Conservation (phyloP, 345 rosid genomes). For the Zanthoxylum bungeanum region DNA sequence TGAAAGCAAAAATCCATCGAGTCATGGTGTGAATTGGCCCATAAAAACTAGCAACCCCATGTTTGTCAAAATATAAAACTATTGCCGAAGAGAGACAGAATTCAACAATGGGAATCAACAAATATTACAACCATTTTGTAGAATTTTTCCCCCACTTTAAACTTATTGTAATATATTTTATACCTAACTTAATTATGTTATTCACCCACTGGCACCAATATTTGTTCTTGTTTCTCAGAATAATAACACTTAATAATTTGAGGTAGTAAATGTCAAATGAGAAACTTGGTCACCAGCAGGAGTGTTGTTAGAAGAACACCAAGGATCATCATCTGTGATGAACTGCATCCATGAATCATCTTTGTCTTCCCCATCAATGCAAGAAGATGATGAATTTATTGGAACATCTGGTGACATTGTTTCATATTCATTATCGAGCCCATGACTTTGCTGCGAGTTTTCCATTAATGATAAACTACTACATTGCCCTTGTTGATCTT, state of each 20-base stretch:
- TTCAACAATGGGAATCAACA: neutral
- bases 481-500: slow-evolving; percentile 58
- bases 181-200: neutral
- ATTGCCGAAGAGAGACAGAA: slow-evolving; percentile 1
- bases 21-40: neutral
- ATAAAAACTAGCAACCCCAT: neutral
- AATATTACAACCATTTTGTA: neutral
- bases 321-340: slow-evolving; percentile 88
- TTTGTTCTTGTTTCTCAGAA: neutral
- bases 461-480: slow-evolving; percentile 48
- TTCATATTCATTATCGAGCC: slow-evolving; percentile 37
- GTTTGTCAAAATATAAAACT: neutral
- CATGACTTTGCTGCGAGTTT: slow-evolving; percentile 21
- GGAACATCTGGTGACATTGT: slow-evolving; percentile 79
- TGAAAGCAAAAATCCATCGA: slow-evolving; percentile 1
- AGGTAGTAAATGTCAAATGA: slow-evolving; percentile 18
- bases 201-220: slow-evolving; percentile 7
- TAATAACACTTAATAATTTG: neutral
- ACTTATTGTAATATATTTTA: neutral
- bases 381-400: slow-evolving; percentile 28
- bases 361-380: slow-evolving; percentile 57
- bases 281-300: slow-evolving; percentile 10
- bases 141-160: neutral
- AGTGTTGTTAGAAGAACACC: slow-evolving; percentile 55
- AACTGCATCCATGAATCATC: slow-evolving; percentile 99